Evolutionary conservation across 2,329 filamentous ascomycete genomes (phyloP).

Genomic region (Microcyclospora pomicola): DNA sequence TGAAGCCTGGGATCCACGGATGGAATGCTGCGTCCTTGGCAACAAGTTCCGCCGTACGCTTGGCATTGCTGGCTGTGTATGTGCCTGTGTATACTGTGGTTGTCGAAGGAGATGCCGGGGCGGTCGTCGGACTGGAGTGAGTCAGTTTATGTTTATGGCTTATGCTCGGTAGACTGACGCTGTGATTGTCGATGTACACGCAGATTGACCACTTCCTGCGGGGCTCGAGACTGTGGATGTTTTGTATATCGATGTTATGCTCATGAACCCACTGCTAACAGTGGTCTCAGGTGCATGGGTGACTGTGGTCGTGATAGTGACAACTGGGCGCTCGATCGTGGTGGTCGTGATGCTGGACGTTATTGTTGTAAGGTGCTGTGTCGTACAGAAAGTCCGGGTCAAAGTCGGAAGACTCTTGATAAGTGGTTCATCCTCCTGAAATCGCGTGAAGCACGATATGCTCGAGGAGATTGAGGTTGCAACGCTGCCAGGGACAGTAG

Average conservation of each 20-base stretch:
- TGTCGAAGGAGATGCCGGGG: constrained; percentile 3
- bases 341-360: too few relatives aligned
- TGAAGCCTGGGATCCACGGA: constrained; percentile 5
- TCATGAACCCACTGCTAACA: background rate
- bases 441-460: too few relatives aligned
- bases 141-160: background rate
- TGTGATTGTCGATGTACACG: background rate
- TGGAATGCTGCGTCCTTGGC: constrained; percentile 1
- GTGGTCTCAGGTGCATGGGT: background rate
- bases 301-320: constrained; percentile 1
- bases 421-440: too few relatives aligned
- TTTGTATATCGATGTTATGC: background rate
- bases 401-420: too few relatives aligned
- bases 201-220: background rate
- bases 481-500: too few relatives aligned
- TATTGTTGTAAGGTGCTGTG: too few relatives aligned
- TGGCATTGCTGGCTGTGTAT: constrained; percentile 11
- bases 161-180: constrained; percentile 1
- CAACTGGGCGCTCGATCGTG: too few relatives aligned
- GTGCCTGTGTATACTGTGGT: constrained; percentile 14
- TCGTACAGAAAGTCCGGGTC: too few relatives aligned
- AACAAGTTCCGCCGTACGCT: constrained; percentile 10
- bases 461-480: too few relatives aligned
- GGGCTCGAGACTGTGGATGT: background rate
- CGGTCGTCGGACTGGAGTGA: constrained; percentile 1